These are phyloP conservation scores for Umbilicaria muhlenbergii DNA, from an alignment of 495 filamentous ascomycete genomes.

Conservation along the genomic window DNA sequence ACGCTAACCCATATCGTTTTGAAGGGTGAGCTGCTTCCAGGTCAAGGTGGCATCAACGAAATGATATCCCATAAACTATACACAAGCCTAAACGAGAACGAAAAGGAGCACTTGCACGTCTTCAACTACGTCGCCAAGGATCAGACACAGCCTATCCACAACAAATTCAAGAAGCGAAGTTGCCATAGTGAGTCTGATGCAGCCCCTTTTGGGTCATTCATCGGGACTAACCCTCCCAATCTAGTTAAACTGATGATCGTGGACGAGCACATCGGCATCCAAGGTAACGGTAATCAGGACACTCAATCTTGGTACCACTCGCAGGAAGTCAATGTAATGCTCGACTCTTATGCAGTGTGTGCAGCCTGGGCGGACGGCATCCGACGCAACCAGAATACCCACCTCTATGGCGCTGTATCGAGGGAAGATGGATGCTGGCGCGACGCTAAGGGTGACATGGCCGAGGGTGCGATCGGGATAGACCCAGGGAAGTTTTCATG, in stretches of 20 bases:
- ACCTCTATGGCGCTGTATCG: slow-evolving; percentile 39
- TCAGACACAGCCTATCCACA: slow-evolving; percentile 47
- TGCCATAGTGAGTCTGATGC: slow-evolving; percentile 30
- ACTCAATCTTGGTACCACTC: slow-evolving; percentile 69
- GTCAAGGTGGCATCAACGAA: slow-evolving; percentile 65
- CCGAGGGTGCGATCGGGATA: slow-evolving; percentile 3
- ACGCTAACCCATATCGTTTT: slow-evolving; percentile 8
- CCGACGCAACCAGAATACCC: slow-evolving; percentile 55
- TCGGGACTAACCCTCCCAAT: not conserved
- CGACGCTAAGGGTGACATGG: slow-evolving; percentile 1
- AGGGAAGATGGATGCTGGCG: slow-evolving; percentile 44
- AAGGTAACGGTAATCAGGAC: slow-evolving; percentile 55
- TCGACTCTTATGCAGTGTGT: slow-evolving; percentile 47
- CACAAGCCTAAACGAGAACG: slow-evolving; percentile 28
- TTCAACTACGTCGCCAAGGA: slow-evolving; percentile 61
- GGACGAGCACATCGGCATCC: slow-evolving; percentile 49
- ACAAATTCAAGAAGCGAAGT: slow-evolving; percentile 41
- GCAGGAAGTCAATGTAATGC: slow-evolving; percentile 60
- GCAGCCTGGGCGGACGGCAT: slow-evolving; percentile 44
- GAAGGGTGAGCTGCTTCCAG: slow-evolving; percentile 51
- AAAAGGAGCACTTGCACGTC: slow-evolving; percentile 34
- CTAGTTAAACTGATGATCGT: slow-evolving; percentile 56
- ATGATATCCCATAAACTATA: slow-evolving; percentile 44
- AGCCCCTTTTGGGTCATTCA: not conserved
- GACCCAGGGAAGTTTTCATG: slow-evolving; percentile 5